Percentiles rank a stretch among this genome's conserved stretches.
phyloP scores from a whole-genome alignment of 2,329 filamentous ascomycete species.

The Dactylellina leptospora region DNA sequence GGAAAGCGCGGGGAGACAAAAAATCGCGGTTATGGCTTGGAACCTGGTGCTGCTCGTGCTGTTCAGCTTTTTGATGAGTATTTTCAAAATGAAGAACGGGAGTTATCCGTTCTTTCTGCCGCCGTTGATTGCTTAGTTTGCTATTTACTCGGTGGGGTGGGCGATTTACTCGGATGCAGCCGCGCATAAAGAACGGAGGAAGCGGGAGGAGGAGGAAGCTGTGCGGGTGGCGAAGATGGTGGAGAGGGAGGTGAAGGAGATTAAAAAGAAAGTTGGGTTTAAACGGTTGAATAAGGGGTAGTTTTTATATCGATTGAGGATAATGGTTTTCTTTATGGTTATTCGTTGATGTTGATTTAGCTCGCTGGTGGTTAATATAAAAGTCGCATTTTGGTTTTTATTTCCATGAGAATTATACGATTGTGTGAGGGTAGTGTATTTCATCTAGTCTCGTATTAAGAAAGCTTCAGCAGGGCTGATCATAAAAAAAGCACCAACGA shows the following conservation, averaged over 20 bases:
- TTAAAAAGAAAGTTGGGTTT: neutral
- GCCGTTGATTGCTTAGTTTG: slow-evolving; percentile 71
- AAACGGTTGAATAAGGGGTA: neutral
- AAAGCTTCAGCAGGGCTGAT: too few species aligned
- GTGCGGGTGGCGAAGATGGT: neutral
- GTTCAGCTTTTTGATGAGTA: slow-evolving; percentile 92
- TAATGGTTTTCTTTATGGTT: neutral
- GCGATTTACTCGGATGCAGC: neutral
- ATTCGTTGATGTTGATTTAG: neutral
- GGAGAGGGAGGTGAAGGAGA: slow-evolving; percentile 1
- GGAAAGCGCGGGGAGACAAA: slow-evolving; percentile 76
- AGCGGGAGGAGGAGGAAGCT: neutral
- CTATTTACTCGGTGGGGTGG: neutral
- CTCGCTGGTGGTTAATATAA: slow-evolving; percentile 13
- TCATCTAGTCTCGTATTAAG: too few species aligned
- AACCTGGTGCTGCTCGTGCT: slow-evolving; percentile 77
- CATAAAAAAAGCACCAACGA: too few species aligned
- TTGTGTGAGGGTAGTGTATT: too few species aligned
- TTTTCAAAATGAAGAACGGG: slow-evolving; percentile 93
- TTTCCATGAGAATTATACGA: too few species aligned
- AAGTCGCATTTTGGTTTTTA: neutral
- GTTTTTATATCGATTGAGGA: neutral
- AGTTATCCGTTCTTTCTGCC: slow-evolving; percentile 95
- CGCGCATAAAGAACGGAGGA: too few species aligned
- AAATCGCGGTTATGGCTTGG: slow-evolving; percentile 83